Evolutionary conservation across 1,139 yeast genomes (phyloP).

Genomic region (Pichia cactophila): DNA sequence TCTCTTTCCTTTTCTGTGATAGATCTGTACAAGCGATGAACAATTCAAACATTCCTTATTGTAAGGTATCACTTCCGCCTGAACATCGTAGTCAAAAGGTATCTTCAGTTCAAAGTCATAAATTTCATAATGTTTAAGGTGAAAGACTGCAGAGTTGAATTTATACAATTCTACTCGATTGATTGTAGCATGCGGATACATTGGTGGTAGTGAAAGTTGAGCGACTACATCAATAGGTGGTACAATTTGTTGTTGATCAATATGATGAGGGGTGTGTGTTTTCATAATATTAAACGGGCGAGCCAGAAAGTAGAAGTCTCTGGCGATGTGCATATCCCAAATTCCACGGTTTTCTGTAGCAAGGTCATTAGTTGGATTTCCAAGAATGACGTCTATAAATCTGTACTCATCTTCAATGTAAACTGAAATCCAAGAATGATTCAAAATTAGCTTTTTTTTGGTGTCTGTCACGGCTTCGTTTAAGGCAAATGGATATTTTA

Average conservation of each 20-base stretch:
- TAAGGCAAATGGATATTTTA: slow-evolving; percentile 65
- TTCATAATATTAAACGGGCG: slow-evolving; percentile 69
- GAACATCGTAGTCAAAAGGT: slow-evolving; percentile 63
- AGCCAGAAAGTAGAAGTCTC: slow-evolving; percentile 60
- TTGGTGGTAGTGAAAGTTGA: slow-evolving; percentile 75
- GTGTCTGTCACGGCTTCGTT: slow-evolving; percentile 24
- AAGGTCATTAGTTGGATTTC: slow-evolving; percentile 47
- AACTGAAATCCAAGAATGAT: slow-evolving; percentile 87
- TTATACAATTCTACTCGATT: slow-evolving; percentile 52
- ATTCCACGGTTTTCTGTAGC: slow-evolving; percentile 16
- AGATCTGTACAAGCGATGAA: slow-evolving; percentile 66
- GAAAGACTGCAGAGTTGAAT: slow-evolving; percentile 71
- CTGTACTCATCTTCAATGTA: slow-evolving; percentile 70
- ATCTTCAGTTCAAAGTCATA: slow-evolving; percentile 70
- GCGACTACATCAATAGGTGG: slow-evolving; percentile 78
- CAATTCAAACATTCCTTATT: slow-evolving; percentile 28
- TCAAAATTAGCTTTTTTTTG: slow-evolving; percentile 41
- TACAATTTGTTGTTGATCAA: slow-evolving; percentile 73
- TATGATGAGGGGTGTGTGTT: slow-evolving; percentile 78
- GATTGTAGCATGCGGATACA: slow-evolving; percentile 71
- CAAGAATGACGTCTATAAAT: slow-evolving; percentile 62
- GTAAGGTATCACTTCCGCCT: slow-evolving; percentile 46
- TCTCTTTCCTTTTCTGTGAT: slow-evolving; percentile 59
- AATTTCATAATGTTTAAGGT: slow-evolving; percentile 65
- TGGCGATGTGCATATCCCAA: slow-evolving; percentile 8